Percentiles rank a stretch among this genome's conserved stretches.
Evolutionary conservation across 1,284 basidiomycete genomes (phyloP).

Genomic region (Cryptococcus maquisensis): DNA sequence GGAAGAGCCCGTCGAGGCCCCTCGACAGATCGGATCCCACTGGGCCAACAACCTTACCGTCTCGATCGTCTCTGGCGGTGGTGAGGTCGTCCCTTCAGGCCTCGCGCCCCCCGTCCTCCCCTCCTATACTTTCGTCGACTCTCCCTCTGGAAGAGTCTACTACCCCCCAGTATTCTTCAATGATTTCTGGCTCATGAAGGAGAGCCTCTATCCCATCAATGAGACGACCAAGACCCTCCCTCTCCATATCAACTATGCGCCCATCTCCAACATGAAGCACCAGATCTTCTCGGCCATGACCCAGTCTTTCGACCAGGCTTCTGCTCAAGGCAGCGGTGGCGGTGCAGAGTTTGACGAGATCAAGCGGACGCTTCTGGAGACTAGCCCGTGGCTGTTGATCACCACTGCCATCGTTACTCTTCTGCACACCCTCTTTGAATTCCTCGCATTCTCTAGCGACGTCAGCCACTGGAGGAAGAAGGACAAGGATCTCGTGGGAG

Average conservation of each 20-base stretch:
- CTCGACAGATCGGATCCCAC: conserved; percentile 59
- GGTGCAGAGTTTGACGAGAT: conserved; percentile 82
- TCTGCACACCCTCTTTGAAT: conserved; percentile 85
- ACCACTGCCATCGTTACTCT: conserved; percentile 70
- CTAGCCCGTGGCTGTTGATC: conserved; percentile 83
- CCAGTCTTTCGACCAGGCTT: conserved; percentile 68
- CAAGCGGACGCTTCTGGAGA: conserved; percentile 90
- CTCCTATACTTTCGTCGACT: conserved; percentile 55
- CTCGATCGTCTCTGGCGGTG: conserved; percentile 70
- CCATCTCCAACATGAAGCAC: conserved; percentile 73
- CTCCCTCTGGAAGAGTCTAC: conserved; percentile 56
- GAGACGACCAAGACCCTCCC: conserved; percentile 67
- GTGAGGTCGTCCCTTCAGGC: conserved; percentile 56
- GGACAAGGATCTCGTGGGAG: conserved; percentile 58
- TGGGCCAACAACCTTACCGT: conserved; percentile 85
- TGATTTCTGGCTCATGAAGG: conserved; percentile 84
- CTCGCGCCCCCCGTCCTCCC: conserved; percentile 60
- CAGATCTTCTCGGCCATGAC: conserved; percentile 74
- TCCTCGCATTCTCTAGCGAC: conserved; percentile 90
- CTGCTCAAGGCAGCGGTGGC: conserved; percentile 58
- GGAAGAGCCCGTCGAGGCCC: conserved; percentile 11
- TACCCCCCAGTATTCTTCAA: conserved; percentile 88
- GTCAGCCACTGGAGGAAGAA: conserved; percentile 92
- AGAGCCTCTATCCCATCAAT: conserved; percentile 75
- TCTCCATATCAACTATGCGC: conserved; percentile 74